These are phyloP conservation scores for Ceratobasidium sp. DNA, from an alignment of 1,284 basidiomycete genomes.

Conservation along the genomic window DNA sequence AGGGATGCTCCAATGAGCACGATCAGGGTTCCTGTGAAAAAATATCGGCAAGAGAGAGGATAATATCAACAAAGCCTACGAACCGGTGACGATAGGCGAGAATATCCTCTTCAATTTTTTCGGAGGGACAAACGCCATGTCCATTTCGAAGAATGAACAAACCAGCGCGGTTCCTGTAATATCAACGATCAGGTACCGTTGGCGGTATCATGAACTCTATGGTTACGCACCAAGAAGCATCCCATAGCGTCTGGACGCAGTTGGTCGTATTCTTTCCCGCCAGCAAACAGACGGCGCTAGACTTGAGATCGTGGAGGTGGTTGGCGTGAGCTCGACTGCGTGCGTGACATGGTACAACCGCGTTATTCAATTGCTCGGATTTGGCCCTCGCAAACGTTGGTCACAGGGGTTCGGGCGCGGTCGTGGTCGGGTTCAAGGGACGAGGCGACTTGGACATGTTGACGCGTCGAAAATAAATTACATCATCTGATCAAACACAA, in stretches of 20 bases:
- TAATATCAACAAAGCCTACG: neutral
- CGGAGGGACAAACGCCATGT: slow-evolving; percentile 65
- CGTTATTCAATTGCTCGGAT: slow-evolving; percentile 7
- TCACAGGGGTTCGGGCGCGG: too few relatives aligned
- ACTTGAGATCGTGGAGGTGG: neutral
- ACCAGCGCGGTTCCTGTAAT: slow-evolving; percentile 72
- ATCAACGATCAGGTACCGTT: neutral
- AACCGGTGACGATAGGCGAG: slow-evolving; percentile 80
- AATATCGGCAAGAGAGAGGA: neutral
- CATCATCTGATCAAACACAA: too few relatives aligned
- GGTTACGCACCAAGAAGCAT: slow-evolving; percentile 66
- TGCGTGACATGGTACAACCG: neutral
- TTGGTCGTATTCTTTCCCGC: neutral
- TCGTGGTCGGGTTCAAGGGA: too few relatives aligned
- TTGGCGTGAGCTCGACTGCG: neutral
- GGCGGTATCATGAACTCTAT: neutral
- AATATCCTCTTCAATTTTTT: slow-evolving; percentile 71
- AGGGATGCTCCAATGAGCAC: slow-evolving; percentile 76
- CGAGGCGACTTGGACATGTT: too few relatives aligned
- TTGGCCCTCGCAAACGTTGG: neutral
- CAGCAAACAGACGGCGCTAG: neutral
- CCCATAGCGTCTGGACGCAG: slow-evolving; percentile 76
- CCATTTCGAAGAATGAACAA: slow-evolving; percentile 81
- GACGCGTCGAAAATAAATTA: too few relatives aligned
- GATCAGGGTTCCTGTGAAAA: slow-evolving; percentile 65